Percentiles rank a stretch among this genome's conserved stretches.
Evolutionary conservation across 768 basidiomycete species (phyloP).

Genomic region (Tricholoma flavovirens): DNA sequence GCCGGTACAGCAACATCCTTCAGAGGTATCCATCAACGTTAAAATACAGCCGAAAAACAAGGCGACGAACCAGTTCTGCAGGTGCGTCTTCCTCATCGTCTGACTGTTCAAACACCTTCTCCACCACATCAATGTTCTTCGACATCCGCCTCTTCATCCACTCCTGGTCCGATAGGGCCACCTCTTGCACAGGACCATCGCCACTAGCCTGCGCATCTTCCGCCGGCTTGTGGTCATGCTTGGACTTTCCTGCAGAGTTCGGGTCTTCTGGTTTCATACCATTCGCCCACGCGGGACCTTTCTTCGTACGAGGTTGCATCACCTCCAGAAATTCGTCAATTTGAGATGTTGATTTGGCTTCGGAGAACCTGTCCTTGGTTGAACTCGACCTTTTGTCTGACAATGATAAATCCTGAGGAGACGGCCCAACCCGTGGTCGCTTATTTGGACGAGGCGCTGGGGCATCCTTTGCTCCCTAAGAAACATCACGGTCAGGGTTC

Average conservation of each 20-base stretch:
- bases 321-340: slow-evolving; percentile 68
- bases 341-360: slow-evolving; percentile 31
- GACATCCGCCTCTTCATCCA: slow-evolving; percentile 70
- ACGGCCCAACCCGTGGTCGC: slow-evolving; percentile 45
- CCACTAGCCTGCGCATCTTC: slow-evolving; percentile 16
- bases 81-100: slow-evolving; percentile 41
- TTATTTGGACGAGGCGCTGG: slow-evolving; percentile 67
- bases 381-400: slow-evolving; percentile 7
- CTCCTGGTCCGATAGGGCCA: slow-evolving; percentile 58
- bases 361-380: slow-evolving; percentile 8
- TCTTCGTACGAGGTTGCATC: slow-evolving; percentile 59
- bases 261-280: slow-evolving; percentile 23
- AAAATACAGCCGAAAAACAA: background rate
- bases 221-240: slow-evolving; percentile 4
- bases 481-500: background rate
- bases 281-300: slow-evolving; percentile 64
- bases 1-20: background rate
- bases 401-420: slow-evolving; percentile 15
- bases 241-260: background rate
- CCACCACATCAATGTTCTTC: slow-evolving; percentile 33
- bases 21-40: slow-evolving; percentile 7
- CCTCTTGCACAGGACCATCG: slow-evolving; percentile 21
- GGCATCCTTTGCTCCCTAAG: slow-evolving; percentile 63
- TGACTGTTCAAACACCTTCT: slow-evolving; percentile 58
- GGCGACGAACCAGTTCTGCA: background rate